Percentiles rank a stretch among this genome's conserved stretches.
These are phyloP conservation scores for Fusarium verticillioides DNA, from an alignment of 2,329 filamentous ascomycete genomes.

Conservation along the genomic window DNA sequence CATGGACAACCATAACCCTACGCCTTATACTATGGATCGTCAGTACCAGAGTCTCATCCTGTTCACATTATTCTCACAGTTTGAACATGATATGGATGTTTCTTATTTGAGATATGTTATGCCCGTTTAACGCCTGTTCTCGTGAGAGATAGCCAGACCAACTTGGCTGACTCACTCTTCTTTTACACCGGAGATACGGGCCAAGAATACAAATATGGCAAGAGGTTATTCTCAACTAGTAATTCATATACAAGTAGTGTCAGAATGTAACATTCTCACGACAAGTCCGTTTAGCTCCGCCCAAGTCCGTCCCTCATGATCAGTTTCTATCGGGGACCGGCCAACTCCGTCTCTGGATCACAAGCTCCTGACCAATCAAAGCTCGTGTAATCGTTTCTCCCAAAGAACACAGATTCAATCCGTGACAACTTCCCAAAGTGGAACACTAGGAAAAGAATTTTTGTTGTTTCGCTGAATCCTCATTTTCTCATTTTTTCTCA, in stretches of 20 bases:
- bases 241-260: not conserved
- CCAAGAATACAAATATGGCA: not conserved
- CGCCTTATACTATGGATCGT: accelerated
- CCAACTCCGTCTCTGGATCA: constrained; percentile 29
- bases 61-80: not conserved
- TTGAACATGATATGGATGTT: not conserved
- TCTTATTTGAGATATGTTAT: not conserved
- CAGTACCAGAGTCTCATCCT: not conserved
- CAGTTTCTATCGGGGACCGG: constrained; percentile 27
- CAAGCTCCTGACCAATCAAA: constrained; percentile 26
- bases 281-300: constrained; percentile 19
- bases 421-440: constrained; percentile 34
- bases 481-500: not conserved
- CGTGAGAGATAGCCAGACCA: not conserved
- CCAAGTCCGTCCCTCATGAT: constrained; percentile 28
- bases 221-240: not conserved
- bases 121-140: not conserved
- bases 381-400: constrained; percentile 19
- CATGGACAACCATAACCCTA: not conserved
- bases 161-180: not conserved
- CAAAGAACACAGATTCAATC: constrained; percentile 30
- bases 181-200: not conserved
- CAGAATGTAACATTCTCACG: not conserved
- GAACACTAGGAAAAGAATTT: constrained; percentile 16
- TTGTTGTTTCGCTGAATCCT: constrained; percentile 6